Percentiles rank a stretch among this genome's conserved stretches.
Evolutionary conservation across 2,329 filamentous ascomycete genomes (phyloP).

Genomic region (Diaporthe longicolla): DNA sequence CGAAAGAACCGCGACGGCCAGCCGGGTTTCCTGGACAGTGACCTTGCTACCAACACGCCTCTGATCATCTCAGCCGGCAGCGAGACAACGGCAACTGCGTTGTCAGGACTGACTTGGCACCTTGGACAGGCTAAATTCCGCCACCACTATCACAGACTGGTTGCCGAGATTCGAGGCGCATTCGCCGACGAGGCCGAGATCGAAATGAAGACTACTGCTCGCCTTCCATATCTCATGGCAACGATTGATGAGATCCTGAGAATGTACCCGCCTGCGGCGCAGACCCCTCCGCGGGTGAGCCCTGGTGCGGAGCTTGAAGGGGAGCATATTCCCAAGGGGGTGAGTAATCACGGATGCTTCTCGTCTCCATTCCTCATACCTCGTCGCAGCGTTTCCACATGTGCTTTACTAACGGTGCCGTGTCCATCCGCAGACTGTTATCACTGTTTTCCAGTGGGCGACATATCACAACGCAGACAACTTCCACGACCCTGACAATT

Average conservation of each 20-base stretch:
- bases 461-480: constrained; percentile 40
- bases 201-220: constrained; percentile 32
- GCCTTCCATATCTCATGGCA: constrained; percentile 78
- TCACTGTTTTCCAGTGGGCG: constrained; percentile 36
- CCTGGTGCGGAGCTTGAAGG: constrained; percentile 34
- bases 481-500: constrained; percentile 27
- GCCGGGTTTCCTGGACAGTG: constrained; percentile 27
- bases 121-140: constrained; percentile 46
- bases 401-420: neutral
- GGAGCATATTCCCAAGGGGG: constrained; percentile 36
- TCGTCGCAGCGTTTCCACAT: neutral
- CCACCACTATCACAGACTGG: constrained; percentile 44
- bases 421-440: constrained; percentile 5
- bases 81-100: constrained; percentile 30
- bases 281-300: constrained; percentile 26
- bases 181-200: constrained; percentile 50
- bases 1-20: constrained; percentile 35
- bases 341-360: constrained; percentile 2
- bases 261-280: constrained; percentile 37
- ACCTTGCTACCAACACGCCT: constrained; percentile 36
- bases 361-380: neutral
- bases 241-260: constrained; percentile 89
- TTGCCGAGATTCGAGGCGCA: constrained; percentile 47
- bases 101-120: constrained; percentile 49
- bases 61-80: constrained; percentile 32